A percentile compares a stretch with the other conserved stretches of the same genome.
phyloP scores from a whole-genome alignment of 306 rosid species.

The Citrullus mucosospermus region DNA sequence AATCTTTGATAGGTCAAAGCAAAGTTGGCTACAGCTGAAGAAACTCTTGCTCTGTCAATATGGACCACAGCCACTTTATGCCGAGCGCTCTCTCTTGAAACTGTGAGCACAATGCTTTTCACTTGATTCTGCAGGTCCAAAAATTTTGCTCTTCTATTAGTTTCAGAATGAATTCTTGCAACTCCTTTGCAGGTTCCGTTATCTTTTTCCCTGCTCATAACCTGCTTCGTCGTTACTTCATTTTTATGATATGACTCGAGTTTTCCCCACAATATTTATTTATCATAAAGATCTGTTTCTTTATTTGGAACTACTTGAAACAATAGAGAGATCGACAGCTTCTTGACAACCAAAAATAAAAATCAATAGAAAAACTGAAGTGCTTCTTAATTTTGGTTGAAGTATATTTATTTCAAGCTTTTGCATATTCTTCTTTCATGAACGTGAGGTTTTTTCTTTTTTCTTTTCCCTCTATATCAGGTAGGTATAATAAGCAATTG shows the following conservation, averaged over 20 bases:
- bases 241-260: background rate
- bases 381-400: background rate
- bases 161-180: background rate
- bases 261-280: background rate
- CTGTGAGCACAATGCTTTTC: conserved; percentile 35
- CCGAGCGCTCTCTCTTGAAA: conserved; percentile 79
- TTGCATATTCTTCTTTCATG: background rate
- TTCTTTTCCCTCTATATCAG: background rate
- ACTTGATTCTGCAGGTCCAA: conserved; percentile 1
- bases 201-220: background rate
- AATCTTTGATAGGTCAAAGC: conserved; percentile 24
- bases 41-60: conserved; percentile 68
- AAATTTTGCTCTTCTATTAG: background rate
- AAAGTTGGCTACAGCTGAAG: conserved; percentile 79
- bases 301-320: background rate
- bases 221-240: background rate
- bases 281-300: background rate
- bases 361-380: background rate
- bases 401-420: background rate
- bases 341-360: background rate
- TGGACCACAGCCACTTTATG: conserved; percentile 86
- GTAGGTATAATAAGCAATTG: background rate
- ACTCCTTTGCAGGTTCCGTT: background rate
- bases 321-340: background rate
- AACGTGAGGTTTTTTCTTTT: background rate